phyloP scores from a whole-genome alignment of 2,329 filamentous ascomycete species.

The Rhynchosporium secalis region DNA sequence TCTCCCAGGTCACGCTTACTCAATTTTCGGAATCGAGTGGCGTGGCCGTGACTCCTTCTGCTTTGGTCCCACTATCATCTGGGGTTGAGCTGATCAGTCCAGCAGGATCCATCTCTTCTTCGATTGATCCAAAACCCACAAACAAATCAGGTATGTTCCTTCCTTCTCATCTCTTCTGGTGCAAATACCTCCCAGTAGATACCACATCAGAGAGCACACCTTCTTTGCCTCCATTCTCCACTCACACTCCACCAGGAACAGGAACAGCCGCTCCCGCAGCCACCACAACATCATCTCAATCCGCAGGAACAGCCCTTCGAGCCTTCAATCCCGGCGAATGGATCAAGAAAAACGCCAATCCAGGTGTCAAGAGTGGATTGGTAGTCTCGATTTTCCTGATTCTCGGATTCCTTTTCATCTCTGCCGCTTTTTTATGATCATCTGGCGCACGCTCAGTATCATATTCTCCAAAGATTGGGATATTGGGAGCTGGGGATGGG shows the following conservation, averaged over 20 bases:
- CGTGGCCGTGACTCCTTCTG: not conserved
- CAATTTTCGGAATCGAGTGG: not conserved
- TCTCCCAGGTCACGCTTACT: too few species aligned
- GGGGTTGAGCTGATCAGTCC: not conserved
- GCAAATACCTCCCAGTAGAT: too few species aligned
- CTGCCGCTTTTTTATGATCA: slow-evolving; percentile 13
- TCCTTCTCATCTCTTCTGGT: too few species aligned
- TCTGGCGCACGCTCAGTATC: not conserved
- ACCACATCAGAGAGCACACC: too few species aligned
- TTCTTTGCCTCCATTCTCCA: not conserved
- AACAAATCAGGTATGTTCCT: not conserved
- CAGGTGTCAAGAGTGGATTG: not conserved
- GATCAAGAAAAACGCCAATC: not conserved
- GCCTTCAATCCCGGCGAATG: not conserved
- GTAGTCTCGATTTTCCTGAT: not conserved
- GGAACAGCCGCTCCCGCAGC: not conserved
- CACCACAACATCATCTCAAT: not conserved
- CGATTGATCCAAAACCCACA: not conserved
- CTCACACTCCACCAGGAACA: not conserved
- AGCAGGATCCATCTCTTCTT: not conserved
- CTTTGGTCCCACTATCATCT: not conserved
- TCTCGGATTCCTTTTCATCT: not conserved
- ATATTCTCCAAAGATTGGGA: not conserved
- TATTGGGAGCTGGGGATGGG: not conserved
- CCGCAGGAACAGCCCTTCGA: not conserved